Percentiles rank a stretch among this genome's conserved stretches.
phyloP scores from a whole-genome alignment of 176 grass and related monocot species.

The Leersia perrieri region DNA sequence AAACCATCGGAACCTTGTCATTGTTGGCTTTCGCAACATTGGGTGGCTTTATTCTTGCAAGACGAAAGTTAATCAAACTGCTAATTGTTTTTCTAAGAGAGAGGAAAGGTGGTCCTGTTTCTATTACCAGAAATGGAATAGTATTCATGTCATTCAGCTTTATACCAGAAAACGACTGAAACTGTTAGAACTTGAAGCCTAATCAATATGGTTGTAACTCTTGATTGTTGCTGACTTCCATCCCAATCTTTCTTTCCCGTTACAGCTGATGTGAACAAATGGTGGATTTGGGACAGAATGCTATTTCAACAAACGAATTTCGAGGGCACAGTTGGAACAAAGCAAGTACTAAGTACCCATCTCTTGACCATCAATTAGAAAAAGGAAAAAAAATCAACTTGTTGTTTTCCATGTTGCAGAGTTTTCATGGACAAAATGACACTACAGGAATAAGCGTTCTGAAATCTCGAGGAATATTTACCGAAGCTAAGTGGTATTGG shows the following conservation, averaged over 20 bases:
- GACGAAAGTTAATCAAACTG: slow-evolving; percentile 44
- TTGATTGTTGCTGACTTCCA: background rate
- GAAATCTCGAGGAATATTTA: slow-evolving; percentile 55
- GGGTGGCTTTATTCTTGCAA: slow-evolving; percentile 76
- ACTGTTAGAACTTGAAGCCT: too few relatives aligned
- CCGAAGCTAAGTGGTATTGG: slow-evolving; percentile 86
- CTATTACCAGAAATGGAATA: too few relatives aligned
- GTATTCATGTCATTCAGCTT: too few relatives aligned
- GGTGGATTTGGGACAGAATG: slow-evolving; percentile 95
- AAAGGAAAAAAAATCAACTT: slow-evolving; percentile 21
- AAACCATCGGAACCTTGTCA: slow-evolving; percentile 66
- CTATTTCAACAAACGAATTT: slow-evolving; percentile 74
- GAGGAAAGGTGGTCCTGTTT: too few relatives aligned
- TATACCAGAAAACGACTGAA: too few relatives aligned
- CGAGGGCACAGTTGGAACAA: slow-evolving; percentile 61
- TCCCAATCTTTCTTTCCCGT: slow-evolving; percentile 18
- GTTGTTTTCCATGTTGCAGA: slow-evolving; percentile 35
- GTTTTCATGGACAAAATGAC: slow-evolving; percentile 30
- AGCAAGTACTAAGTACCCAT: slow-evolving; percentile 40
- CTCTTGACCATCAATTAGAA: slow-evolving; percentile 15
- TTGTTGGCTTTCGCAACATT: slow-evolving; percentile 56
- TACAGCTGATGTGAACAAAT: slow-evolving; percentile 73
- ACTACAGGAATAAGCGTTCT: slow-evolving; percentile 57
- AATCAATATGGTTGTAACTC: background rate
- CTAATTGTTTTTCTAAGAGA: too few relatives aligned